phyloP scores from a whole-genome alignment of 225 moss, liverwort and hornwort species.

The Sphagnum contortum region DNA sequence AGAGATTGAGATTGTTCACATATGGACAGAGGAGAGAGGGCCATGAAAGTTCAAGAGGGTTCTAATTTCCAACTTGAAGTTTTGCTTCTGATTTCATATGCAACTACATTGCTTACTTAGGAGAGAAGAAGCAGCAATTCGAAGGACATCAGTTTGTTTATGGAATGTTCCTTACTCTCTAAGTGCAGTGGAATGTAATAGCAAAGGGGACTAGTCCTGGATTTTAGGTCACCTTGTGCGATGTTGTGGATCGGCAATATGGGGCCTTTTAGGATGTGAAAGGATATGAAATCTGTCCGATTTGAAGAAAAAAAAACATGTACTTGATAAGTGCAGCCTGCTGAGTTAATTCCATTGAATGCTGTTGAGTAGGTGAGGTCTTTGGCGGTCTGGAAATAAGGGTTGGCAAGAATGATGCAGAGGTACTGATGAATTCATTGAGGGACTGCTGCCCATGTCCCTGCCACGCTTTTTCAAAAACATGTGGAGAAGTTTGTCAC shows the following conservation, averaged over 20 bases:
- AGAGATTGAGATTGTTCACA: not conserved
- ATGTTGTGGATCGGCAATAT: too few relatives aligned
- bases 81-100: not conserved
- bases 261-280: too few relatives aligned
- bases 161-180: not conserved
- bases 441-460: conserved; percentile 32
- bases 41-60: not conserved
- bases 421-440: conserved; percentile 42
- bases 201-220: too few relatives aligned
- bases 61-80: too few relatives aligned
- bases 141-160: not conserved
- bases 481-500: too few relatives aligned
- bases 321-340: too few relatives aligned
- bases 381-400: conserved; percentile 73
- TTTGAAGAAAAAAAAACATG: too few relatives aligned
- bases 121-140: not conserved
- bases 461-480: conserved; percentile 27
- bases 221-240: too few relatives aligned
- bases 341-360: too few relatives aligned
- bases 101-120: not conserved
- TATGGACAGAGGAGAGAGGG: not conserved
- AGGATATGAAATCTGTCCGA: too few relatives aligned
- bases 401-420: conserved; percentile 55
- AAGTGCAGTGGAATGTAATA: too few relatives aligned
- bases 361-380: conserved; percentile 43